Base-by-base conservation (phyloP, 768 basidiomycete species). In the Russula olivacea region DNA sequence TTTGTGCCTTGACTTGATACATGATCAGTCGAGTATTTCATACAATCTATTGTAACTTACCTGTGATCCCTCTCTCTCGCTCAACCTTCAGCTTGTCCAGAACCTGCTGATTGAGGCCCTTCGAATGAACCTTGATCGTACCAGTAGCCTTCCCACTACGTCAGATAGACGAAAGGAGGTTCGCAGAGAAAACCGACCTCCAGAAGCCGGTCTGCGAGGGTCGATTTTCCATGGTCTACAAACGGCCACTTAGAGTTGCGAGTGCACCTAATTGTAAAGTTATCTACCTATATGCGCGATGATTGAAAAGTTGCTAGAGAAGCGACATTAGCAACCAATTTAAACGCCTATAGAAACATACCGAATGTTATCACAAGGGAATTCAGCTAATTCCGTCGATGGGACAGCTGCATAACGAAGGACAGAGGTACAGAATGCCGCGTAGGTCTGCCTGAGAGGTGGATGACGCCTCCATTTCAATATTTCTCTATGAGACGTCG, bases 31-130 rank as follows among this genome's bases (percentile, higher is more conserved):
- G 60, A 30, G 11, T 11, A 43, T 1, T 43, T 28, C 45, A 49
- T n/a, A 43, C 28, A 17, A 28, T 40, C 2, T 52, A 5, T 17
- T 38, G 47, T 23, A 38, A 61, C 78, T 65, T 60, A 88, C 92
- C 91, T 25, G 97, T 99, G 61, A 99, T 99, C 15, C 96, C 96
- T 14, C 96, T 83, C 73, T 98, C 96, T 57, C 93, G 81, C 72
- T 98, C 97, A 3, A 99, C 97, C 74, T 98, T 98, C 55, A 99
- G 80, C 74, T 93, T 96, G 72, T 95, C 93, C 61, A 94, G 75
- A 17, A 94, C 88, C 71, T 95, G 93, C 71, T 88, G 83, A 71
- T 93, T 94, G 66, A 80, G 80, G 41, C 87, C 85, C 60, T 77
- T 77, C 55, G 78, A 72, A 68, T 82, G 84, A 72, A 80, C 85